Evolutionary conservation across 768 basidiomycete genomes (phyloP), one percentile per base, ranked within the genome.

Genomic region (Cystobasidium ongulense): DNA sequence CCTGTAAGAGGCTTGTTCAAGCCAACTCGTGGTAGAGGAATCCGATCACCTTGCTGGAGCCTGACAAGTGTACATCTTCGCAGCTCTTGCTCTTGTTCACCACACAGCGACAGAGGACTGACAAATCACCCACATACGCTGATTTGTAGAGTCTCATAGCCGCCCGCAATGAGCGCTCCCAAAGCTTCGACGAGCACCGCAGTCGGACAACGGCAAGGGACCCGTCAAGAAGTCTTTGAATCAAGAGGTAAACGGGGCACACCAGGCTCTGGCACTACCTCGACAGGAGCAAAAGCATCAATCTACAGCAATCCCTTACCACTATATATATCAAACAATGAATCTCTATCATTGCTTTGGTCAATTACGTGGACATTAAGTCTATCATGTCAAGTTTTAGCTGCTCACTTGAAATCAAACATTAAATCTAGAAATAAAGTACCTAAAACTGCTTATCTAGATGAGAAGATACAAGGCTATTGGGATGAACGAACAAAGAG

Each of bases 401-500:
- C 63, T 4, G 41, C 36, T 46, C 25, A 27, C 11, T 64, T 38
- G 38, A 38, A 46, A 46, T 17, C 63, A 4, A 64, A 64, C 7
- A 36, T 31, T 11, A 27, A 64, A 27, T 21, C 17, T 38, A 43
- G 66, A 27, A 71, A 71, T 29, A 36, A 33, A 21, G n/a, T 71
- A 27, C 35, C n/a, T 15, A 31, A 11, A 36, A 13, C 50, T 29
- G 68, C 50, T 27, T 71, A 71, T 59, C 21, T 36, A 36, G 50
- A 54, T 36, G 53, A 59, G 18, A 54, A 59, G 21, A 36, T 71
- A 25, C 50, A 54, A 17, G 68, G 68, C 17, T 8, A 10, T 29
- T 71, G 53, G 52, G 68, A 71, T 71, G 68, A 54, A 38, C 8
- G 23, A 7, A 71, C 68, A 21, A 54, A 59, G 33, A 71, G 68